Percentiles rank a stretch among this genome's conserved stretches.
Conservation (phyloP, 495 filamentous ascomycete genomes). For the Penicillium roqueforti region DNA sequence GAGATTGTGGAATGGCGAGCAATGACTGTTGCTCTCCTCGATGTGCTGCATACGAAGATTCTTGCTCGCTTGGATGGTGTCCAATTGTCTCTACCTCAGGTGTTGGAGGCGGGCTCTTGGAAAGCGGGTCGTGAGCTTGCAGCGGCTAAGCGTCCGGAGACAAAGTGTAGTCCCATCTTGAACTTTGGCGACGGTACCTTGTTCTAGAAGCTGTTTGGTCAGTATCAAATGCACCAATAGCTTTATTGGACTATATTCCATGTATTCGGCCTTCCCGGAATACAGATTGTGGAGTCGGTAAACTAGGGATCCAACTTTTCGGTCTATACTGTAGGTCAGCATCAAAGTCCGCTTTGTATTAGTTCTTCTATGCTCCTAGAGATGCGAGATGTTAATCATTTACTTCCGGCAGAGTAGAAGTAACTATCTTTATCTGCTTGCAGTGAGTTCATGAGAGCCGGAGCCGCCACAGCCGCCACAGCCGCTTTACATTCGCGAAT, state of each 20-base stretch:
- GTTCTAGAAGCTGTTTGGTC: conserved; percentile 17
- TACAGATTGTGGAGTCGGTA: not conserved
- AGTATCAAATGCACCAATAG: not conserved
- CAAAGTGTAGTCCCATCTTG: conserved; percentile 42
- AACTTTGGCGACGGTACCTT: conserved; percentile 45
- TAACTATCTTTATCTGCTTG: not conserved
- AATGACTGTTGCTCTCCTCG: conserved; percentile 78
- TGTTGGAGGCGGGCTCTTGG: conserved; percentile 89
- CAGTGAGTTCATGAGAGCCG: not conserved
- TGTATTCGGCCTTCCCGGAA: not conserved
- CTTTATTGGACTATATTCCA: not conserved
- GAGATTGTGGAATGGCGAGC: conserved; percentile 87
- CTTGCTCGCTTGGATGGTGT: conserved; percentile 49
- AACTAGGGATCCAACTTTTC: not conserved
- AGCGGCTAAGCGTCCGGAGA: conserved; percentile 36
- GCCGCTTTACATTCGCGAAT: not conserved
- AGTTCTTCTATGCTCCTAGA: not conserved
- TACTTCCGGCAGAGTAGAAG: not conserved
- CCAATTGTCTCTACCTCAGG: conserved; percentile 66
- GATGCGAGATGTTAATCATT: not conserved
- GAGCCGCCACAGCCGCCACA: not conserved
- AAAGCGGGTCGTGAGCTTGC: conserved; percentile 42
- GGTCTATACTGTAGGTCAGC: not conserved
- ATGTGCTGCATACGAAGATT: conserved; percentile 66
- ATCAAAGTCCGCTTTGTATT: not conserved